These are phyloP conservation scores for Flaveria floridana DNA, from an alignment of 140 eudicot genomes.

Conservation along the genomic window DNA sequence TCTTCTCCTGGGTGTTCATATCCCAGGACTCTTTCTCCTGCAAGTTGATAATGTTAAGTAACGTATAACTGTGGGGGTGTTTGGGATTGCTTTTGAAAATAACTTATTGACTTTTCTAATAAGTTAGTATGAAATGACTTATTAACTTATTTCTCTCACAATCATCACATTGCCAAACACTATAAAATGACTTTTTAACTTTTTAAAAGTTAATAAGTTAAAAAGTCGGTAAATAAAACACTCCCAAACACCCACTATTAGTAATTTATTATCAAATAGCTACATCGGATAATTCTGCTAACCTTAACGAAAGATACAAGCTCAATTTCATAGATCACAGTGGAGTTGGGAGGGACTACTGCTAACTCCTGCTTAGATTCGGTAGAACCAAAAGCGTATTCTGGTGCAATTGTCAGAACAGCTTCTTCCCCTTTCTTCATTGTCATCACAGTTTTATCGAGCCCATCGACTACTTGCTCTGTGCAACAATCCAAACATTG, in stretches of 20 bases:
- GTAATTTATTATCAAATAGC: not conserved
- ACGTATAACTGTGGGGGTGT: not conserved
- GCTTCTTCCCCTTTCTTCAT: conserved; percentile 97
- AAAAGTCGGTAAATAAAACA: too few relatives aligned
- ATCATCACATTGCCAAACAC: too few relatives aligned
- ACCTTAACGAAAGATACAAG: conserved; percentile 83
- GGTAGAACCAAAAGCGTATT: conserved; percentile 73
- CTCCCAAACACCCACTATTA: not conserved
- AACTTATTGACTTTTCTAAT: too few relatives aligned
- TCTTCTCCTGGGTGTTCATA: conserved; percentile 76
- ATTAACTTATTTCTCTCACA: too few relatives aligned
- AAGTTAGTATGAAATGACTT: too few relatives aligned
- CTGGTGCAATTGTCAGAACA: conserved; percentile 58
- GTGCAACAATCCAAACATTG: conserved; percentile 8
- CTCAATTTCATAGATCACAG: conserved; percentile 69
- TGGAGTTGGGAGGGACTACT: conserved; percentile 72
- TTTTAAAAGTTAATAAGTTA: too few relatives aligned
- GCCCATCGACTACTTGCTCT: conserved; percentile 92
- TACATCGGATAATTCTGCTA: conserved; percentile 12
- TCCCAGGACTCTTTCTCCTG: conserved; percentile 97
- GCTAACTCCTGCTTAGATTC: conserved; percentile 78
- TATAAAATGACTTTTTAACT: too few relatives aligned
- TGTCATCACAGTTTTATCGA: conserved; percentile 65
- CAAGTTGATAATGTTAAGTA: not conserved
- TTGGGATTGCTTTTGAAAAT: too few relatives aligned